A percentile compares a stretch with the other conserved stretches of the same genome.
These are phyloP conservation scores for Pythium grandisporangium DNA, from an alignment of 352 stramenopile species.

Conservation along the genomic window DNA sequence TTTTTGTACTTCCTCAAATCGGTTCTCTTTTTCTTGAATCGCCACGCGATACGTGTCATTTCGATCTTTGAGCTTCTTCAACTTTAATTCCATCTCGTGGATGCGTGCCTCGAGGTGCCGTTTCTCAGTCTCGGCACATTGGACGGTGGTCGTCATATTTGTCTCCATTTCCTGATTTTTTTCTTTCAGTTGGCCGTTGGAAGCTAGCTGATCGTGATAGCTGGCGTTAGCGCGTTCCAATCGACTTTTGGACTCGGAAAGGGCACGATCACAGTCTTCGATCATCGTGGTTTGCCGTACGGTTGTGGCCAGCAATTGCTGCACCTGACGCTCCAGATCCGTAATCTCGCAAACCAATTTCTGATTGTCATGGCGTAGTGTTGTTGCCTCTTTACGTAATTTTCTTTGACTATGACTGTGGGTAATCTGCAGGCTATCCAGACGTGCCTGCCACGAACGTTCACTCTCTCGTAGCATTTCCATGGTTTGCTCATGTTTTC, in stretches of 20 bases:
- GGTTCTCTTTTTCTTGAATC: constrained; percentile 39
- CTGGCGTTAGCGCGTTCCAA: constrained; percentile 17
- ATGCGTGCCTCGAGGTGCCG: constrained; percentile 17
- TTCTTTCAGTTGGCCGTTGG: constrained; percentile 17
- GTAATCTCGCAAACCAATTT: constrained; percentile 17
- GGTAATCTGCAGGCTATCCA: constrained; percentile 13
- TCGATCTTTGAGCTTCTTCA: constrained; percentile 28
- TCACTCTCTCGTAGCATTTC: constrained; percentile 14
- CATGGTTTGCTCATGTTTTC: constrained; percentile 13
- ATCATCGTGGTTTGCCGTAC: constrained; percentile 61
- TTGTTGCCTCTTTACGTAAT: constrained; percentile 22
- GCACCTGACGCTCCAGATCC: constrained; percentile 29
- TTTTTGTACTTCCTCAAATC: constrained; percentile 28
- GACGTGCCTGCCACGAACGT: constrained; percentile 19
- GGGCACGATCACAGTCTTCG: constrained; percentile 55
- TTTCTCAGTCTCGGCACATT: constrained; percentile 10
- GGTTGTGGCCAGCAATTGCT: constrained; percentile 47
- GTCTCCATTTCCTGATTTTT: constrained; percentile 28
- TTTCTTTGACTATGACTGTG: constrained; percentile 10
- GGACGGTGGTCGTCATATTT: constrained; percentile 16
- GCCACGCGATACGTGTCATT: constrained; percentile 22
- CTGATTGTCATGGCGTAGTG: constrained; percentile 15
- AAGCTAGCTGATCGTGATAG: constrained; percentile 36
- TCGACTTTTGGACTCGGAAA: constrained; percentile 33
- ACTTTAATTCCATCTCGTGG: constrained; percentile 23